phyloP scores from a whole-genome alignment of 192 early-diverging fungal genomes.

The Coemansia sp. region DNA sequence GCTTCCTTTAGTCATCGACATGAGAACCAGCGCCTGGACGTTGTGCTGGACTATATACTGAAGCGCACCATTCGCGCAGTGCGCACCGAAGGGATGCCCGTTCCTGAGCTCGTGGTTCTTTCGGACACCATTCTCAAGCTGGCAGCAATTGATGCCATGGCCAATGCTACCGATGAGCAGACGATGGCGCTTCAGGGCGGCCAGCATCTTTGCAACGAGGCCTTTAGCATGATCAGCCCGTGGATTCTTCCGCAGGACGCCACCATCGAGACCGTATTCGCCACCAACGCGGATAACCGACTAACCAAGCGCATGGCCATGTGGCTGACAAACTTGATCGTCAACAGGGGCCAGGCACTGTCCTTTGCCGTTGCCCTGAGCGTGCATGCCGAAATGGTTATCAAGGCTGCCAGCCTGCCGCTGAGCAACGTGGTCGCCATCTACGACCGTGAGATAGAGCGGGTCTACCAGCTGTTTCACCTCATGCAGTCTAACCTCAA shows the following conservation, averaged over 20 bases:
- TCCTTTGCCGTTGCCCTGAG: conserved; percentile 36
- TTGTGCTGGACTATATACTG: conserved; percentile 42
- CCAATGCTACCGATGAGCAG: conserved; percentile 50
- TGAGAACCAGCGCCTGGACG: conserved; percentile 35
- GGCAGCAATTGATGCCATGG: conserved; percentile 41
- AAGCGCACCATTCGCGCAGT: conserved; percentile 34
- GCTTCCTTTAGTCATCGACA: conserved; percentile 44
- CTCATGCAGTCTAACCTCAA: conserved; percentile 45
- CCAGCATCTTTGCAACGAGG: conserved; percentile 41
- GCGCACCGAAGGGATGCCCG: conserved; percentile 30
- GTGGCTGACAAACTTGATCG: conserved; percentile 44
- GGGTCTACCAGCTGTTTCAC: conserved; percentile 50
- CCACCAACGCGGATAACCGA: conserved; percentile 22
- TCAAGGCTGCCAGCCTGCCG: conserved; percentile 32
- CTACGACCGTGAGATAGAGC: conserved; percentile 55
- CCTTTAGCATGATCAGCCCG: conserved; percentile 48
- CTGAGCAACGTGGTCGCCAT: conserved; percentile 41
- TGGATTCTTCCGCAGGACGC: conserved; percentile 39
- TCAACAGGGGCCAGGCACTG: conserved; percentile 22
- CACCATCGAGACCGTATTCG: conserved; percentile 27
- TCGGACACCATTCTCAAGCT: conserved; percentile 37
- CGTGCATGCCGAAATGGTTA: conserved; percentile 42
- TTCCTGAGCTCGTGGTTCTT: conserved; percentile 35
- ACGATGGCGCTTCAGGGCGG: conserved; percentile 48
- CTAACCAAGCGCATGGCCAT: conserved; percentile 38